Evolutionary conservation across 345 rosid genomes (phyloP).

Genomic region (Hibiscus mutabilis): DNA sequence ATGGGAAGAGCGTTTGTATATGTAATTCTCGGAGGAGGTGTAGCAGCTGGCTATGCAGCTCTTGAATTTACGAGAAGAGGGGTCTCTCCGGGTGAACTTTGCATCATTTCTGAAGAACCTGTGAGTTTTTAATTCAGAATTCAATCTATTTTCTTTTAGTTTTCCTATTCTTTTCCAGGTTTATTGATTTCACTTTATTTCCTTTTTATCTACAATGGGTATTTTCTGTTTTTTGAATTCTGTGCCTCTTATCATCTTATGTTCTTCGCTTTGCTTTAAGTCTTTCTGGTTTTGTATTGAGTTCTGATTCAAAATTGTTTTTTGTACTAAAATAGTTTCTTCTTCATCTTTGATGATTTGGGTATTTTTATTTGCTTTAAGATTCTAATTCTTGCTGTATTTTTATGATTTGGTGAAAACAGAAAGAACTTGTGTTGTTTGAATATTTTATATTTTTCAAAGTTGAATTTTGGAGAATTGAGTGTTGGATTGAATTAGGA

Average conservation of each 20-base stretch:
- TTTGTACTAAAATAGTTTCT: not conserved
- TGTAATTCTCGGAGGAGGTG: constrained; percentile 96
- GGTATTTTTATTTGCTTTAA: not conserved
- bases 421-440: not conserved
- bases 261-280: not conserved
- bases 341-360: not conserved
- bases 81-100: constrained; percentile 81
- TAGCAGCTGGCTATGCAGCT: constrained; percentile 95
- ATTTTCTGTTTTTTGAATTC: not conserved
- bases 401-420: not conserved
- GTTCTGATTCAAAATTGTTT: not conserved
- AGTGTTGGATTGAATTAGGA: not conserved
- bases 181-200: not conserved
- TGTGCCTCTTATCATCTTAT: not conserved
- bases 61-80: constrained; percentile 79
- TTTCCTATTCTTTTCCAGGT: not conserved
- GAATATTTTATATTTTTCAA: not conserved
- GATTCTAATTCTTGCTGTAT: not conserved
- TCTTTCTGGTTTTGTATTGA: constrained; percentile 9
- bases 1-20: constrained; percentile 99
- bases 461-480: not conserved
- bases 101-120: constrained; percentile 91
- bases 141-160: not conserved
- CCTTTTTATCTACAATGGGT: constrained; percentile 5
- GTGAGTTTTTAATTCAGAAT: constrained; percentile 27